Evolutionary conservation across 106 monocot genomes (phyloP).

Genomic region (Narthecium ossifragum): DNA sequence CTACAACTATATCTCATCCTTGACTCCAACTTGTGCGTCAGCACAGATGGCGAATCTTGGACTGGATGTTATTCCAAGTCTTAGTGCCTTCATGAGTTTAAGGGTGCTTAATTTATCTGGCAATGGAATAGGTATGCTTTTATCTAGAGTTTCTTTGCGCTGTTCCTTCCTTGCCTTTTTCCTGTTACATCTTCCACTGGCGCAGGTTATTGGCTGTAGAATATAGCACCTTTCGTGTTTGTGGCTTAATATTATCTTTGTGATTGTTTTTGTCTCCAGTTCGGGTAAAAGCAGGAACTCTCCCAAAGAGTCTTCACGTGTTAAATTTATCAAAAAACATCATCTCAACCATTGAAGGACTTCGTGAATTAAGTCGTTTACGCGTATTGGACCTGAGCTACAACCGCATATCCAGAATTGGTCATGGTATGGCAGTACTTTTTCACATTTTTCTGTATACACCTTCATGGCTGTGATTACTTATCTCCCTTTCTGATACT

Average conservation of each 20-base stretch:
- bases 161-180: not conserved
- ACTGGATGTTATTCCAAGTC: conserved; percentile 45
- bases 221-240: not conserved
- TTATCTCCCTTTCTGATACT: not conserved
- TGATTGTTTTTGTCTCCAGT: conserved; percentile 36
- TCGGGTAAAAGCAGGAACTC: conserved; percentile 58
- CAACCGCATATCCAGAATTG: conserved; percentile 69
- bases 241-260: not conserved
- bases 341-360: conserved; percentile 73
- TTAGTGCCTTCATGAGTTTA: conserved; percentile 41
- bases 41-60: conserved; percentile 62
- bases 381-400: conserved; percentile 72
- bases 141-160: not conserved
- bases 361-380: conserved; percentile 70
- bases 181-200: not conserved
- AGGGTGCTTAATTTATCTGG: conserved; percentile 50
- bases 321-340: conserved; percentile 81
- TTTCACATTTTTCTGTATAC: not conserved
- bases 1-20: conserved; percentile 26
- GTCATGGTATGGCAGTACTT: conserved; percentile 58
- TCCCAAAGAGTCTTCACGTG: conserved; percentile 83
- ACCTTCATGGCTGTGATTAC: not conserved
- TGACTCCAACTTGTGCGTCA: conserved; percentile 36
- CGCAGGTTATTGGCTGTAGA: not conserved
- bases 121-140: conserved; percentile 45